Conservation (phyloP, 2,329 filamentous ascomycete species). For the Pestalotiopsis sp. region DNA sequence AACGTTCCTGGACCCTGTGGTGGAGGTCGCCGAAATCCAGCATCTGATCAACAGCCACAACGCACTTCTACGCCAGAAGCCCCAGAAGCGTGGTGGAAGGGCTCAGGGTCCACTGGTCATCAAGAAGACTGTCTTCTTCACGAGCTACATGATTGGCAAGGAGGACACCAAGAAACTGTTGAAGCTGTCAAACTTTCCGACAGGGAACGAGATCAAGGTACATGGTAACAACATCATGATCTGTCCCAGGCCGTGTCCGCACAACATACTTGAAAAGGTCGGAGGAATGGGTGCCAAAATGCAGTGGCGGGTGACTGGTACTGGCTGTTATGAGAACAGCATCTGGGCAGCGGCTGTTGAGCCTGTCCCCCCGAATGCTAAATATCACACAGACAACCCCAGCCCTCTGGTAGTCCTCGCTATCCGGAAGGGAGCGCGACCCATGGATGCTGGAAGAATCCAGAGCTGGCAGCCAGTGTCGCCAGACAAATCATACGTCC, state of each 20-base stretch:
- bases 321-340: slow-evolving; percentile 74
- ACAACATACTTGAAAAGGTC: slow-evolving; percentile 76
- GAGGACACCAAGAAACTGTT: slow-evolving; percentile 74
- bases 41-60: slow-evolving; percentile 91
- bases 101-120: slow-evolving; percentile 63
- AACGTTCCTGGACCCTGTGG: slow-evolving; percentile 46
- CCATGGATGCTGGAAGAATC: slow-evolving; percentile 80
- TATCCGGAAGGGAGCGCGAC: slow-evolving; percentile 72
- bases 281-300: slow-evolving; percentile 85
- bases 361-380: slow-evolving; percentile 68
- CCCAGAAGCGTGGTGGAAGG: slow-evolving; percentile 32
- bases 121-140: slow-evolving; percentile 88
- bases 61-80: slow-evolving; percentile 47
- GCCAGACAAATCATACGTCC: slow-evolving; percentile 70
- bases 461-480: slow-evolving; percentile 80
- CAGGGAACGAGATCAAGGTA: slow-evolving; percentile 73
- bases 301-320: slow-evolving; percentile 80
- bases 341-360: slow-evolving; percentile 85
- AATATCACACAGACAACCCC: slow-evolving; percentile 78
- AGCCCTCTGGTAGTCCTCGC: slow-evolving; percentile 83
- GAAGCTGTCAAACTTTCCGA: slow-evolving; percentile 68
- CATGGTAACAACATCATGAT: slow-evolving; percentile 93
- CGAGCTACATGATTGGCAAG: slow-evolving; percentile 81
- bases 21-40: slow-evolving; percentile 59
- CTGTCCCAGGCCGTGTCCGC: slow-evolving; percentile 73